Evolutionary conservation across 768 basidiomycete species (phyloP).

Genomic region (Pholiota conissans): DNA sequence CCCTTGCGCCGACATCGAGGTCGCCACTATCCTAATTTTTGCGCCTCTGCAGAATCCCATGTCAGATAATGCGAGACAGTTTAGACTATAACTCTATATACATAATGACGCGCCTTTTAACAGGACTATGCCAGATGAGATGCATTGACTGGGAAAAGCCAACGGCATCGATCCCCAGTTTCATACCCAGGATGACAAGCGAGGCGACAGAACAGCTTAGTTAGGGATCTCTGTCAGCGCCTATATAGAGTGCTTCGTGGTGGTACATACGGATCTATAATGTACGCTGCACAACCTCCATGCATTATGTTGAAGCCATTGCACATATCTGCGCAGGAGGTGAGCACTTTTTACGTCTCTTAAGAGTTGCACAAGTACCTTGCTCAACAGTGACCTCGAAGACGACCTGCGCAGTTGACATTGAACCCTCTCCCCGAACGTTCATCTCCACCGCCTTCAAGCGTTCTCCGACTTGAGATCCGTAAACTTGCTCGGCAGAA

Average conservation of each 20-base stretch:
- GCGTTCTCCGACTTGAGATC: constrained; percentile 37
- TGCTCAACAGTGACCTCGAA: constrained; percentile 39
- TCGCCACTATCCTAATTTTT: constrained; percentile 41
- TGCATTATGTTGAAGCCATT: constrained; percentile 50
- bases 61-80: background rate
- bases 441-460: constrained; percentile 37
- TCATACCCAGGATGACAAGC: constrained; percentile 39
- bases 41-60: constrained; percentile 34
- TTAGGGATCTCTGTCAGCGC: background rate
- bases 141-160: constrained; percentile 55
- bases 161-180: constrained; percentile 38
- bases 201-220: constrained; percentile 44
- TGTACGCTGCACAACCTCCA: constrained; percentile 55
- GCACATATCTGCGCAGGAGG: constrained; percentile 49
- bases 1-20: constrained; percentile 40
- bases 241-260: background rate
- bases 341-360: background rate
- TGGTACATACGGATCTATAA: constrained; percentile 51
- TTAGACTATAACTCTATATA: too few species aligned
- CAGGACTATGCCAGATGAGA: constrained; percentile 47
- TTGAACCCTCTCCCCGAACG: constrained; percentile 22
- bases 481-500: constrained; percentile 30
- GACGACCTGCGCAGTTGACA: constrained; percentile 30
- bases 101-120: constrained; percentile 29
- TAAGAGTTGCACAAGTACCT: constrained; percentile 22